A percentile compares a stretch with the other conserved stretches of the same genome.
phyloP scores from a whole-genome alignment of 208 protist genomes.

The Tritrichomonas musculus region DNA sequence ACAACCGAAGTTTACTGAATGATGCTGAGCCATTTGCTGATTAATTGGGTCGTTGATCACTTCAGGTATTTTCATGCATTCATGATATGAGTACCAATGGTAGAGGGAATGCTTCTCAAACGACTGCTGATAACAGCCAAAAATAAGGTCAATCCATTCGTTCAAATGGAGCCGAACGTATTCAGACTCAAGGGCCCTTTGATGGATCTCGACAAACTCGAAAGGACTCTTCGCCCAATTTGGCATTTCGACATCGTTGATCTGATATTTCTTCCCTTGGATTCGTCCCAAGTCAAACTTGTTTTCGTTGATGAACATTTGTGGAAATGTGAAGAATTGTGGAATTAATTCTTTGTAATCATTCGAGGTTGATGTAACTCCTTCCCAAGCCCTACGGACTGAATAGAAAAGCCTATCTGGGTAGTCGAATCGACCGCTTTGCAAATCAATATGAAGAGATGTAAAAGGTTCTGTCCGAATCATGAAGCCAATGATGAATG shows the following conservation, averaged over 20 bases:
- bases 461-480: constrained; percentile 2
- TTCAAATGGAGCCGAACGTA: constrained; percentile 73
- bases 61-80: background rate
- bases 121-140: constrained; percentile 58
- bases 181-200: constrained; percentile 49
- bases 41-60: background rate
- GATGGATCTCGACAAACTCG: constrained; percentile 47
- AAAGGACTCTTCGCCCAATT: constrained; percentile 43
- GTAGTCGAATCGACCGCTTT: background rate
- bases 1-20: background rate
- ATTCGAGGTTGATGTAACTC: background rate
- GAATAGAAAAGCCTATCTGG: background rate
- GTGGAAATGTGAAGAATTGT: background rate
- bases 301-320: background rate
- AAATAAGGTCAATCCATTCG: constrained; percentile 94
- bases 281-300: background rate
- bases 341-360: constrained; percentile 28
- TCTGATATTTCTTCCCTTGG: background rate
- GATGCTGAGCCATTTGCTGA: background rate
- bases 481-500: background rate
- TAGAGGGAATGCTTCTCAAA: background rate
- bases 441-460: background rate
- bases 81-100: constrained; percentile 9
- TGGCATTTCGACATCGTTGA: constrained; percentile 48
- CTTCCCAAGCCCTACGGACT: background rate